phyloP scores from a whole-genome alignment of 2,329 filamentous ascomycete species.

The Botrytis pseudocinerea region DNA sequence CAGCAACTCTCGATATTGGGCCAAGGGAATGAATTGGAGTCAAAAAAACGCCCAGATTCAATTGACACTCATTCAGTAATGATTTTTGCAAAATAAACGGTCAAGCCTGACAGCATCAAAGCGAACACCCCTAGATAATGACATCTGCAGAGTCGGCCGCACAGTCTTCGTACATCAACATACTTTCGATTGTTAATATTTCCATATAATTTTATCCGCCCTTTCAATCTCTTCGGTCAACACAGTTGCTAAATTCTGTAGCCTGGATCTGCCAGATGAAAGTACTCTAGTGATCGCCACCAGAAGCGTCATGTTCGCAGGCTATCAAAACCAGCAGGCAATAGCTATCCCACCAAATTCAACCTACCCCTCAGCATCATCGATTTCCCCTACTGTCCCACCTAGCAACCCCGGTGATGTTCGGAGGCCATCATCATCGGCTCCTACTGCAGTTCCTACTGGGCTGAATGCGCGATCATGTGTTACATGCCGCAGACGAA shows the following conservation, averaged over 20 bases:
- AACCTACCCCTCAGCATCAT: constrained; percentile 15
- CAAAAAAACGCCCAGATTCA: background rate
- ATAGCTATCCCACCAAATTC: constrained; percentile 12
- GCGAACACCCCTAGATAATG: background rate
- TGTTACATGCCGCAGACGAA: constrained; percentile 56
- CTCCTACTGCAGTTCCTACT: constrained; percentile 30
- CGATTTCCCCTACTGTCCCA: constrained; percentile 17
- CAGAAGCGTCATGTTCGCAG: constrained; percentile 20
- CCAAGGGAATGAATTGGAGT: background rate
- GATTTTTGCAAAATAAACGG: background rate
- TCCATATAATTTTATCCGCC: background rate
- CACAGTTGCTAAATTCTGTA: background rate
- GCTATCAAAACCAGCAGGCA: constrained; percentile 15
- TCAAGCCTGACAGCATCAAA: background rate
- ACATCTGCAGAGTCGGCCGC: background rate
- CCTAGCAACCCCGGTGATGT: constrained; percentile 22
- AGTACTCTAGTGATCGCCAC: background rate
- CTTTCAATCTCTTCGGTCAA: background rate
- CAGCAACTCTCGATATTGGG: background rate
- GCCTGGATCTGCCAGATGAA: background rate
- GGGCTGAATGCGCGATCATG: constrained; percentile 43
- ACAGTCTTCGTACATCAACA: background rate
- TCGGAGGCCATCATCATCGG: constrained; percentile 25
- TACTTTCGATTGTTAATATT: background rate
- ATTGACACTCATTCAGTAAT: background rate